Evolutionary conservation across 495 filamentous ascomycete genomes (phyloP), one percentile per base, ranked within the genome.

Genomic region (Clohesyomyces aquaticus): DNA sequence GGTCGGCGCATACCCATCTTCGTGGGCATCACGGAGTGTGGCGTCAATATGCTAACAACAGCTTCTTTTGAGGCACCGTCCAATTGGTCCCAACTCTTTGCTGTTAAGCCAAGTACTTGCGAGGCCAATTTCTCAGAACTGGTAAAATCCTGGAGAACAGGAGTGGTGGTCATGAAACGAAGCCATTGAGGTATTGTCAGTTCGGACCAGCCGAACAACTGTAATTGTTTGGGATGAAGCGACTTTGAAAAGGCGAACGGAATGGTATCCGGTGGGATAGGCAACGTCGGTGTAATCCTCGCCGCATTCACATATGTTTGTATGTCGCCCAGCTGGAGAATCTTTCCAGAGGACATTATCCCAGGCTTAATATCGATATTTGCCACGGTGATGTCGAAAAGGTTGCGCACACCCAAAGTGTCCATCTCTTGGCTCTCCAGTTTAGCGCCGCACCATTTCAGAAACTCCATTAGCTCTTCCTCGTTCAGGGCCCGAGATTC

Each of bases 1-100:
- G 95, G 95, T 69, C 84, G 88, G 66, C 81, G 89, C 93, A 98
- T 93, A 10, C 95, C 95, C 64, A 87, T 74, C 70, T 88, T 96
- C 0, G 95, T 98, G 0, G 95, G 95, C 61, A 99, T 93, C 25
- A 94, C 82, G 2, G 90, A 87, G 28, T 87, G 79, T 23, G 81
- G 77, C 43, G 83, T 80, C 10, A 98, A 76, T 8, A 88, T 73
- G 11, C 80, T 76, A 16, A 84, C 71, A 14, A 96, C 76, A 14
- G 82, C 85, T 18, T 82, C 78, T 72, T 89, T 95, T 2, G 85
- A 86, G 19, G 79, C 76, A 26, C 76, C 73, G 59, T 83, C 87
- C 14, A 96, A 72, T 23, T 77, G 78, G 11, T 97, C 93, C 93
- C 93, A 98, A 58, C 87, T 83, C 72, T 91, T 95, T 4, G 93